These are phyloP conservation scores for Scleroderma bovista DNA, from an alignment of 768 basidiomycete species.

Conservation along the genomic window DNA sequence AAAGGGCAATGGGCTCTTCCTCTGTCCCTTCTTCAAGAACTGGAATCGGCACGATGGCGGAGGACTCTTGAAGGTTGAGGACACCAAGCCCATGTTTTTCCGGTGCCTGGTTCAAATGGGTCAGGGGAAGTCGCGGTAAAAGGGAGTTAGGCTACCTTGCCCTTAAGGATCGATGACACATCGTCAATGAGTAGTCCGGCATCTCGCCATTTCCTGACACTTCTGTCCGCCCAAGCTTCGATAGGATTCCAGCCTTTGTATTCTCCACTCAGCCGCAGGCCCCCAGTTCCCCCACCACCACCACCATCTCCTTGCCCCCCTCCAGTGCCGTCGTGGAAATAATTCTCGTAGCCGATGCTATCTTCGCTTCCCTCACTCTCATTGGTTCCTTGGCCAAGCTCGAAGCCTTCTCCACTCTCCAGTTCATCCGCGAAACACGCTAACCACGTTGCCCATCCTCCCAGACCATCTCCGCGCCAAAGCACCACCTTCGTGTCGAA, in stretches of 20 bases:
- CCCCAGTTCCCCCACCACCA: constrained; percentile 65
- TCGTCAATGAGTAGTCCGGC: constrained; percentile 61
- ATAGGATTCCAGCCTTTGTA: constrained; percentile 91
- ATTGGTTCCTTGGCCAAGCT: constrained; percentile 52
- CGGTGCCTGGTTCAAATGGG: constrained; percentile 27
- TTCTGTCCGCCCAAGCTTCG: constrained; percentile 91
- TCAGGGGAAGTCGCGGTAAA: not conserved
- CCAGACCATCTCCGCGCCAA: constrained; percentile 84
- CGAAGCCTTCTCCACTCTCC: constrained; percentile 85
- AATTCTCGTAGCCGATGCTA: constrained; percentile 78
- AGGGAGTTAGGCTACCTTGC: constrained; percentile 38
- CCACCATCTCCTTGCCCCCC: constrained; percentile 76
- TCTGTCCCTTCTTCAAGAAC: constrained; percentile 38
- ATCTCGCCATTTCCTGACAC: constrained; percentile 82
- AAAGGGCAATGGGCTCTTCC: constrained; percentile 16
- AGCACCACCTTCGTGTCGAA: constrained; percentile 97
- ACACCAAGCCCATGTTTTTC: constrained; percentile 44
- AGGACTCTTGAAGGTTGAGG: constrained; percentile 36
- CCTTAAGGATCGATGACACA: constrained; percentile 35
- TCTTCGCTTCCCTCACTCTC: constrained; percentile 79
- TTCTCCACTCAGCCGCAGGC: constrained; percentile 73
- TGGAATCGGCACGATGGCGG: constrained; percentile 59
- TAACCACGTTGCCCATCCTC: constrained; percentile 95
- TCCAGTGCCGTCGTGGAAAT: constrained; percentile 78
- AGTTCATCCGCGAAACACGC: constrained; percentile 88